A percentile compares a stretch with the other conserved stretches of the same genome.
phyloP scores from a whole-genome alignment of 1,284 basidiomycete species.

The Cutaneotrichosporon dermatis region DNA sequence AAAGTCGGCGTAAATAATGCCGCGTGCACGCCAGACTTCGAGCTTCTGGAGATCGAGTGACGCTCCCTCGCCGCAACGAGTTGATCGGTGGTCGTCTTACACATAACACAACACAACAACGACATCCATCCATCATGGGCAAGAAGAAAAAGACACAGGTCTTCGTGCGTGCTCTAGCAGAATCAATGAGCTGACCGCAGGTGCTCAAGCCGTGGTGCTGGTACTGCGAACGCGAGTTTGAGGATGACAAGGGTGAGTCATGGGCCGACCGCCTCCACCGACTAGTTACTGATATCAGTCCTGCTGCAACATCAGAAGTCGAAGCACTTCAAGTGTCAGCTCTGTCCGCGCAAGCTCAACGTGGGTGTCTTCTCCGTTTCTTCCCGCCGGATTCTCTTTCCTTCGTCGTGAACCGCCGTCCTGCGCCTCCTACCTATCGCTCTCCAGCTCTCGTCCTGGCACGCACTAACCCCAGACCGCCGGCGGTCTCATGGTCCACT shows the following conservation, averaged over 20 bases:
- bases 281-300: slow-evolving; percentile 54
- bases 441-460: too few species aligned
- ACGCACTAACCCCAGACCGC: slow-evolving; percentile 58
- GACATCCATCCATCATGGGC: slow-evolving; percentile 36
- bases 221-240: slow-evolving; percentile 98
- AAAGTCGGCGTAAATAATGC: too few species aligned
- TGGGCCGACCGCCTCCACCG: slow-evolving; percentile 1
- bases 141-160: slow-evolving; percentile 48
- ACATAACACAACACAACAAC: slow-evolving; percentile 1
- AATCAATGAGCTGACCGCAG: slow-evolving; percentile 49
- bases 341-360: slow-evolving; percentile 92
- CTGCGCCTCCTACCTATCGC: too few species aligned
- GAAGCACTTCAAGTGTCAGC: slow-evolving; percentile 96
- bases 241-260: slow-evolving; percentile 85
- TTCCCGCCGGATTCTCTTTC: too few species aligned
- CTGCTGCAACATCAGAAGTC: slow-evolving; percentile 99
- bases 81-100: not conserved
- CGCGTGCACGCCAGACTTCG: too few species aligned
- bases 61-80: too few species aligned
- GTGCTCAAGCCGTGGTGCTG: slow-evolving; percentile 91
- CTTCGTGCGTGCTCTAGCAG: slow-evolving; percentile 34
- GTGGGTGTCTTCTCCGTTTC: too few species aligned
- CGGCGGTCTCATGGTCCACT: slow-evolving; percentile 95
- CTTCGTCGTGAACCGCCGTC: too few species aligned
- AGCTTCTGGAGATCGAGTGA: too few species aligned